Evolutionary conservation across 345 rosid species (phyloP), one percentile per base, ranked within the genome.

Genomic region (Pistacia atlantica): DNA sequence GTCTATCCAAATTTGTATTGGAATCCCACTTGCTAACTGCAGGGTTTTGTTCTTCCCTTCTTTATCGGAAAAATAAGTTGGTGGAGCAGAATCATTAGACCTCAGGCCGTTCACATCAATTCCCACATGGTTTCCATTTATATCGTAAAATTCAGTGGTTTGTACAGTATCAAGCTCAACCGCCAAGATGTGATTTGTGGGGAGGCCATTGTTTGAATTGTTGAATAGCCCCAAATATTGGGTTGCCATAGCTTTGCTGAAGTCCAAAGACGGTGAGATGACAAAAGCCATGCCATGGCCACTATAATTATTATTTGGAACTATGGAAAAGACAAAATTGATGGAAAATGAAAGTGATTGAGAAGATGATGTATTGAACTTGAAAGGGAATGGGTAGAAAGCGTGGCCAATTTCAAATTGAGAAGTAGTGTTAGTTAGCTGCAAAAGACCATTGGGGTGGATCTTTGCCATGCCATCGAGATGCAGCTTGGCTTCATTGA

Each of bases 1-100:
- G 8, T 93, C 94, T 31, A 93, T 81, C 92, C 93, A 91, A 31
- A 79, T 80, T 77, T 89, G 86, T 25, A 90, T 85, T 1, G 84
- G 81, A 1, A 79, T 17, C 0, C 83, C 87, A 65, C 90, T 86
- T 0, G 57, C 75, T 1, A 91, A 79, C 46, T 37, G 55, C 75
- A 90, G 12, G 62, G 76, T 81, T 60, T n/a, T 46, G 17, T 77
- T 67, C 77, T 81, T 75, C 2, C 67, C 75, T 1, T 77, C 83
- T 46, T 17, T 49, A 18, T 78, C 73, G 20, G 69, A 84, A 72
- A 79, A 79, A 52, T 89, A 93, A 3, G 80, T 76, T 7, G 92
- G 87, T 0, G 86, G 8, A 18, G 79, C 67, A 18, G 90, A 78
- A 18, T 22, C 49, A 4, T 60, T 11, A 12, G 98, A 93, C n/a